Conservation (phyloP, 805 yeast species). For the Yamadazyma phyllophila region DNA sequence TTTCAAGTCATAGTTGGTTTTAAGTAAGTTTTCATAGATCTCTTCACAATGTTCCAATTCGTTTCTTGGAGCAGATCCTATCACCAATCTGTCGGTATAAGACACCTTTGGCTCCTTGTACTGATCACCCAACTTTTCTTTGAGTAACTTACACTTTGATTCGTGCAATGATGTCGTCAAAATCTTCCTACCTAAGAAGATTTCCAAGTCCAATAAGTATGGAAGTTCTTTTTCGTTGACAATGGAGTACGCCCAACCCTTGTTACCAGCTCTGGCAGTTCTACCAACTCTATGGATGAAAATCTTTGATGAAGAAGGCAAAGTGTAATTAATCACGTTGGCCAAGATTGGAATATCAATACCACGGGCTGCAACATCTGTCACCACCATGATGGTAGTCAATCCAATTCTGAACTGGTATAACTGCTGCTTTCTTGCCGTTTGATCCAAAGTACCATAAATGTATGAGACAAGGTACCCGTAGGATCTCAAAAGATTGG, state of each 20-base stretch:
- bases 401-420: conserved; percentile 81
- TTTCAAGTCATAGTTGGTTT: conserved; percentile 64
- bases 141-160: conserved; percentile 52
- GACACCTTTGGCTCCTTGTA: conserved; percentile 57
- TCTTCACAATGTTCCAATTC: conserved; percentile 74
- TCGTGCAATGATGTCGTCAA: conserved; percentile 68
- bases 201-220: conserved; percentile 82
- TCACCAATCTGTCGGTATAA: conserved; percentile 72
- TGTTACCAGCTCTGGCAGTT: conserved; percentile 98
- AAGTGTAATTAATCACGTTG: conserved; percentile 85
- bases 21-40: conserved; percentile 57
- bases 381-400: conserved; percentile 85
- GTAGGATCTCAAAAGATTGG: conserved; percentile 63
- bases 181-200: conserved; percentile 83
- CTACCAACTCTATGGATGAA: conserved; percentile 98
- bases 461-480: conserved; percentile 89
- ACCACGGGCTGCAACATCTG: conserved; percentile 99
- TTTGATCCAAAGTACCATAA: conserved; percentile 93
- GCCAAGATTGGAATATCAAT: conserved; percentile 96
- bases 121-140: conserved; percentile 38
- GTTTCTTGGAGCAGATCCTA: conserved; percentile 79
- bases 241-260: conserved; percentile 96
- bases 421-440: conserved; percentile 87
- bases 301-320: conserved; percentile 90
- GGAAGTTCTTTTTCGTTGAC: conserved; percentile 85